These are phyloP conservation scores for Porogramme epimiltina DNA, from an alignment of 1,284 basidiomycete genomes.

Conservation along the genomic window DNA sequence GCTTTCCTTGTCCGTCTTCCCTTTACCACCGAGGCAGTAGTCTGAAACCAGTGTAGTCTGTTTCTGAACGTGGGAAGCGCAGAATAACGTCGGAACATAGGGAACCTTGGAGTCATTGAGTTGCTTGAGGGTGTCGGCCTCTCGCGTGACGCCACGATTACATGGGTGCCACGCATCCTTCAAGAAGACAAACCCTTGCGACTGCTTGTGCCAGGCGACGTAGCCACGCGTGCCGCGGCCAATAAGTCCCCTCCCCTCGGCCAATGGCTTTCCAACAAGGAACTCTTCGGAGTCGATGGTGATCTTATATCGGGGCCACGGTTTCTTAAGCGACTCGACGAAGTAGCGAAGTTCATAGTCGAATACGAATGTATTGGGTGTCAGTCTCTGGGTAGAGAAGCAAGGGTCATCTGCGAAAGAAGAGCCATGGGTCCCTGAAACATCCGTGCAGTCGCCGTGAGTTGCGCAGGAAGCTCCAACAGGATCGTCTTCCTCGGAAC, in stretches of 20 bases:
- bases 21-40: neutral
- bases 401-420: too few relatives aligned
- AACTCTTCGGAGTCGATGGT: neutral
- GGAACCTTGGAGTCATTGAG: neutral
- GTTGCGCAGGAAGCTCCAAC: too few relatives aligned
- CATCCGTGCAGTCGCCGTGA: too few relatives aligned
- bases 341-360: neutral
- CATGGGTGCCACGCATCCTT: conserved; percentile 11
- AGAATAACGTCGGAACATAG: conserved; percentile 2
- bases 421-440: too few relatives aligned
- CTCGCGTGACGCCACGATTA: neutral
- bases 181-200: conserved; percentile 1
- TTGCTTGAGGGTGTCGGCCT: neutral
- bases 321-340: neutral
- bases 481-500: too few relatives aligned
- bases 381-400: neutral
- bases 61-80: neutral
- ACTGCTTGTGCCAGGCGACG: neutral
- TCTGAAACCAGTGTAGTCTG: neutral
- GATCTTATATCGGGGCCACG: neutral
- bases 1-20: neutral
- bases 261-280: conserved; percentile 1
- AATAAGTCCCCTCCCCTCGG: neutral
- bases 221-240: conserved; percentile 11
- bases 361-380: neutral